Evolutionary conservation across 1,284 basidiomycete species (phyloP).

Genomic region (Puccinia novopanici): DNA sequence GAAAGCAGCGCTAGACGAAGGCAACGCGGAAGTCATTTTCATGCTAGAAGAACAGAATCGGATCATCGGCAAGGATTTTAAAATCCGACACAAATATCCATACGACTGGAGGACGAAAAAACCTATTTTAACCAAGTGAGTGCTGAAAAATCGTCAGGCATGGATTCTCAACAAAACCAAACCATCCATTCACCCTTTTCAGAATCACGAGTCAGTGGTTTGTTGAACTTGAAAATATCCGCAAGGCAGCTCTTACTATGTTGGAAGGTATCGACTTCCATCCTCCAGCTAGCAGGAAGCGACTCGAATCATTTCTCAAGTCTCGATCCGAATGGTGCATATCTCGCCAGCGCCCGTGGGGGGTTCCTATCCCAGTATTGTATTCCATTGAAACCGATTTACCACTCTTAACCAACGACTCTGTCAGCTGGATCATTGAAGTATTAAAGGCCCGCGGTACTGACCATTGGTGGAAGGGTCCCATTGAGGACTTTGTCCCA

Average conservation of each 20-base stretch:
- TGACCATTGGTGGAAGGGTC: constrained; percentile 88
- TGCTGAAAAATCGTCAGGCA: constrained; percentile 40
- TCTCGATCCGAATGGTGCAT: constrained; percentile 99
- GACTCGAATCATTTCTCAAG: constrained; percentile 79
- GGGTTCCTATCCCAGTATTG: constrained; percentile 91
- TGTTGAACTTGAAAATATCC: constrained; percentile 82
- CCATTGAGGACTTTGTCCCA: constrained; percentile 78
- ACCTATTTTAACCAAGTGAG: constrained; percentile 84
- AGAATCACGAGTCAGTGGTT: constrained; percentile 99
- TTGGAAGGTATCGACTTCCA: constrained; percentile 75
- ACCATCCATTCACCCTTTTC: neutral
- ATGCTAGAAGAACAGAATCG: constrained; percentile 68
- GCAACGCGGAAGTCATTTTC: constrained; percentile 69
- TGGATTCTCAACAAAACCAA: neutral
- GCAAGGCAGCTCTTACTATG: constrained; percentile 72
- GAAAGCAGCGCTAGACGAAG: constrained; percentile 72
- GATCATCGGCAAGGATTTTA: constrained; percentile 69
- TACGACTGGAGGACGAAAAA: constrained; percentile 96
- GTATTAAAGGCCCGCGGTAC: constrained; percentile 75
- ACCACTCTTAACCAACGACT: constrained; percentile 69
- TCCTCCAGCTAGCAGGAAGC: constrained; percentile 74
- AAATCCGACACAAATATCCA: constrained; percentile 84
- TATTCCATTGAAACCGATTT: constrained; percentile 70
- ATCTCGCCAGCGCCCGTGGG: constrained; percentile 95
- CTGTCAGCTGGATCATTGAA: constrained; percentile 75